These are phyloP conservation scores for Hypholoma sublateritium DNA, from an alignment of 768 basidiomycete species.

Conservation along the genomic window DNA sequence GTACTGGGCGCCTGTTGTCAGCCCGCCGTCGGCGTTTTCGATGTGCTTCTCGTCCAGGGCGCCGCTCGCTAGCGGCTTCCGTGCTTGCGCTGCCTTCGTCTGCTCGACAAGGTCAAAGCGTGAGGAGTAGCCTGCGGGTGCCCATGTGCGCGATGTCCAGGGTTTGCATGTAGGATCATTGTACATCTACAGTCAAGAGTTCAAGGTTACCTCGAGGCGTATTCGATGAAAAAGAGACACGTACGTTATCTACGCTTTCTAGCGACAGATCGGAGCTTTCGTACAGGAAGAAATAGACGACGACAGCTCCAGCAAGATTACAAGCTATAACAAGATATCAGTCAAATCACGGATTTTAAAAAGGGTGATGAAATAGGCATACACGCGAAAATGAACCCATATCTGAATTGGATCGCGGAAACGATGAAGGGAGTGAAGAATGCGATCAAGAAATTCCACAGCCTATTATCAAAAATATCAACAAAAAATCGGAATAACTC, in stretches of 20 bases:
- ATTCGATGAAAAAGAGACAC: conserved; percentile 14
- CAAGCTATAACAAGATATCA: conserved; percentile 36
- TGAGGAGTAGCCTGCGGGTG: conserved; percentile 51
- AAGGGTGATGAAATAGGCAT: conserved; percentile 10
- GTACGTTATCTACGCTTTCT: conserved; percentile 59
- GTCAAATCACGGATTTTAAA: not conserved
- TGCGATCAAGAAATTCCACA: conserved; percentile 70
- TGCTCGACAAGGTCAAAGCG: conserved; percentile 46
- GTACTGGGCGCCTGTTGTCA: not conserved
- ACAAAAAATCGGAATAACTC: not conserved
- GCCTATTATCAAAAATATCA: conserved; percentile 24
- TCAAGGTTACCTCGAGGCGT: not conserved
- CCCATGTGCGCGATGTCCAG: conserved; percentile 65
- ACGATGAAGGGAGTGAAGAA: conserved; percentile 82
- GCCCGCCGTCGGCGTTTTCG: conserved; percentile 6
- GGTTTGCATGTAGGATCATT: conserved; percentile 62
- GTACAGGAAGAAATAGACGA: conserved; percentile 77
- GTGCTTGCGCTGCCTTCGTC: conserved; percentile 38
- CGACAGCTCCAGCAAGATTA: conserved; percentile 55
- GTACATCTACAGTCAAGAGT: conserved; percentile 48
- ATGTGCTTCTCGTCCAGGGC: conserved; percentile 23
- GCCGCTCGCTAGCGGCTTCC: conserved; percentile 21
- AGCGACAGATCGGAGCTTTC: conserved; percentile 67
- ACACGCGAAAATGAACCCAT: conserved; percentile 74
- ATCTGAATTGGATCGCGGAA: conserved; percentile 52